Percentiles rank a stretch among this genome's conserved stretches.
phyloP scores from a whole-genome alignment of 2,329 filamentous ascomycete species.

The Cercospora berteroae region DNA sequence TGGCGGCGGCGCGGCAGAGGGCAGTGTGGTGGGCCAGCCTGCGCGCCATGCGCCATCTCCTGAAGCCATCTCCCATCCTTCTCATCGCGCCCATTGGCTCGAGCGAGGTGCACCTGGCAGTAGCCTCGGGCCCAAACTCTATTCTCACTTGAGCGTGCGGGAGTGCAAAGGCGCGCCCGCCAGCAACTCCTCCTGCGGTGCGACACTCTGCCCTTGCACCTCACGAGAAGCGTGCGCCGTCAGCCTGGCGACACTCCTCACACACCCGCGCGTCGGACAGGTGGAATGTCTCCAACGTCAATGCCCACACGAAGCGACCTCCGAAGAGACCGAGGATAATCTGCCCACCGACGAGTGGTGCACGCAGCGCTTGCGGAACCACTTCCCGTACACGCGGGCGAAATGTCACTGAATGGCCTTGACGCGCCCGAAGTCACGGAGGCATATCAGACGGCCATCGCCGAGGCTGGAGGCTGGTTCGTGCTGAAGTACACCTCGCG shows the following conservation, averaged over 20 bases:
- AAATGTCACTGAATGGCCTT: slow-evolving; percentile 94
- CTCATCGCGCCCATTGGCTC: background rate
- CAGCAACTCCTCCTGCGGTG: background rate
- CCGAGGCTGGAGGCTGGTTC: slow-evolving; percentile 94
- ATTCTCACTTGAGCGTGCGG: background rate
- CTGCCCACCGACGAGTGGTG: slow-evolving; percentile 8
- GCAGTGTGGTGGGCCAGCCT: background rate
- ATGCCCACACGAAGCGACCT: slow-evolving; percentile 19
- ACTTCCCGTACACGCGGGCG: slow-evolving; percentile 19
- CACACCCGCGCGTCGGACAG: slow-evolving; percentile 8
- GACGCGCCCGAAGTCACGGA: slow-evolving; percentile 78
- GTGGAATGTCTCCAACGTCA: slow-evolving; percentile 22
- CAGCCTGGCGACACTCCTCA: background rate
- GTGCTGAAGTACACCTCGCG: slow-evolving; percentile 86
- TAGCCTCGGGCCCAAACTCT: background rate
- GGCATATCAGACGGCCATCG: slow-evolving; percentile 74
- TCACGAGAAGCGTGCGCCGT: background rate
- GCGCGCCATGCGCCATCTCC: background rate
- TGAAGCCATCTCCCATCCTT: background rate
- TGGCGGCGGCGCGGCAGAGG: background rate
- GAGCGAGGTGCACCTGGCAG: background rate
- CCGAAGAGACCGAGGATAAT: background rate
- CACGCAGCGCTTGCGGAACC: slow-evolving; percentile 2
- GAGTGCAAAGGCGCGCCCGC: background rate
- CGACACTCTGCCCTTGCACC: background rate